Conservation (phyloP, 2,329 filamentous ascomycete genomes). For the Blastomyces emzantsi region DNA sequence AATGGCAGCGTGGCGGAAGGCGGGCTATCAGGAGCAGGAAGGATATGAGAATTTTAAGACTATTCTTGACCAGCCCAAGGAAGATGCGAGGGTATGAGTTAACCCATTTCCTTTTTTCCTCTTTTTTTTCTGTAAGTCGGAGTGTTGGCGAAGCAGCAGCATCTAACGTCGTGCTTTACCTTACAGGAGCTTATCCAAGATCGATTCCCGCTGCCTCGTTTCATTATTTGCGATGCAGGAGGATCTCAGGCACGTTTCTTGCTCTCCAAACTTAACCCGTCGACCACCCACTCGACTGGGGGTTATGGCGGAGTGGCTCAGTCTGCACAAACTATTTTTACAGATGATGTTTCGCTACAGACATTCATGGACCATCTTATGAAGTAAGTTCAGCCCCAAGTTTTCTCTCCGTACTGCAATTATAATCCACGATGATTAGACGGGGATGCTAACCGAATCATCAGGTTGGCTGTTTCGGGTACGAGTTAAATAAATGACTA, state of each 20-base stretch:
- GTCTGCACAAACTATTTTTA: conserved; percentile 96
- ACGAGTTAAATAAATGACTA: conserved; percentile 34
- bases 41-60: conserved; percentile 93
- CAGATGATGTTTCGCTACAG: conserved; percentile 93
- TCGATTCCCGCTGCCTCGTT: conserved; percentile 93
- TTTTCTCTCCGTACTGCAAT: conserved; percentile 13
- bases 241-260: conserved; percentile 96
- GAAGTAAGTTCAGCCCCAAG: conserved; percentile 58
- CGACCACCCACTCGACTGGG: conserved; percentile 88
- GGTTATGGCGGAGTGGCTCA: conserved; percentile 84
- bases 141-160: not conserved
- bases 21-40: conserved; percentile 94
- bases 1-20: conserved; percentile 95
- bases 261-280: conserved; percentile 93
- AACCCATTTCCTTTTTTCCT: not conserved
- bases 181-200: conserved; percentile 85
- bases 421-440: conserved; percentile 1
- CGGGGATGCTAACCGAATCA: conserved; percentile 7
- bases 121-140: not conserved
- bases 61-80: conserved; percentile 85
- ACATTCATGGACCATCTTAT: conserved; percentile 99
- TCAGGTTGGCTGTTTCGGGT: conserved; percentile 43
- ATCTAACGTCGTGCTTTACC: conserved; percentile 7
- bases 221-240: conserved; percentile 98
- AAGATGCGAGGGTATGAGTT: conserved; percentile 73